Conservation (phyloP, 768 basidiomycete species). For the Agrocybe praecox region DNA sequence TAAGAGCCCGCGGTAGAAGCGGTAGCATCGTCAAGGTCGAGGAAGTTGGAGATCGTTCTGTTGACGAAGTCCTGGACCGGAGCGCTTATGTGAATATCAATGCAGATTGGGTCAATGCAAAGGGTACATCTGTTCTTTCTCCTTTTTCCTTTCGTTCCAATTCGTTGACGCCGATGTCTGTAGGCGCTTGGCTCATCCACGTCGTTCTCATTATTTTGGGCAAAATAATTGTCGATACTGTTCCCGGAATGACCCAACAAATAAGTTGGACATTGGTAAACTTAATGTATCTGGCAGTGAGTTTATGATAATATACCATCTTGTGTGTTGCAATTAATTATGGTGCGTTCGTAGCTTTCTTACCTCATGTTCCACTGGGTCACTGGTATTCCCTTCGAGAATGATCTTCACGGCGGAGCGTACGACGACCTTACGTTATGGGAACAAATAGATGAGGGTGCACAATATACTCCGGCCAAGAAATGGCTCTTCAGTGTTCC, state of each 20-base stretch:
- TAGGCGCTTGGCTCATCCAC: slow-evolving; percentile 98
- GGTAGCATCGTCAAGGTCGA: slow-evolving; percentile 86
- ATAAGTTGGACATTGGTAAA: slow-evolving; percentile 96
- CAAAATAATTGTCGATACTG: slow-evolving; percentile 91
- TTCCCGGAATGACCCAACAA: slow-evolving; percentile 94
- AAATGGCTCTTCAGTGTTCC: slow-evolving; percentile 95
- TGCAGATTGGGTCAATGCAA: slow-evolving; percentile 92
- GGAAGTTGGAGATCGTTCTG: slow-evolving; percentile 69
- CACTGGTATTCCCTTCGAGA: slow-evolving; percentile 94
- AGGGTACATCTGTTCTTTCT: slow-evolving; percentile 55
- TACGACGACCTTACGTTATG: slow-evolving; percentile 98
- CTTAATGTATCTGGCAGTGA: slow-evolving; percentile 84
- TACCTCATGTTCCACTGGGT: slow-evolving; percentile 99
- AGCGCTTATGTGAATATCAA: slow-evolving; percentile 84
- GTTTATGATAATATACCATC: slow-evolving; percentile 28
- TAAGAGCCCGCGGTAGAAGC: slow-evolving; percentile 58
- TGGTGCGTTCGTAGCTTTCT: slow-evolving; percentile 52
- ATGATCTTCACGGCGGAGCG: slow-evolving; percentile 84
- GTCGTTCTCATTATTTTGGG: slow-evolving; percentile 88
- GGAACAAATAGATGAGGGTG: slow-evolving; percentile 99
- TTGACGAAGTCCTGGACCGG: slow-evolving; percentile 79
- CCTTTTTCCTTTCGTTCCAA: slow-evolving; percentile 2
- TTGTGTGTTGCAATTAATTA: not conserved
- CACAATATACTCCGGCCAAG: slow-evolving; percentile 97
- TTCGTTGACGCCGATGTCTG: slow-evolving; percentile 1